Evolutionary conservation across 306 rosid species (phyloP).

Genomic region (Quercus mongolica): DNA sequence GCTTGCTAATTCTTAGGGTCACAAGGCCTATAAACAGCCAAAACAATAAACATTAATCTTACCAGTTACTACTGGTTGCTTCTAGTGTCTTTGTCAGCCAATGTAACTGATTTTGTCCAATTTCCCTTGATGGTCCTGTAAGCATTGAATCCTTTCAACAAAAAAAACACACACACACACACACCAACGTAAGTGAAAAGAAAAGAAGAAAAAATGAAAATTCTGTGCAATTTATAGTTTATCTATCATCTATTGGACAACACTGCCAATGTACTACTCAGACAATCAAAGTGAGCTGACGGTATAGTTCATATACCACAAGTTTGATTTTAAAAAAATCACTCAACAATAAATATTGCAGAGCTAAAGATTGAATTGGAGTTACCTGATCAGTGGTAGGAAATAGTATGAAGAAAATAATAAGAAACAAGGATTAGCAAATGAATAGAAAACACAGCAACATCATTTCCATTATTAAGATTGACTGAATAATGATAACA

Average conservation of each 20-base stretch:
- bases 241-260: background rate
- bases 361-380: background rate
- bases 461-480: background rate
- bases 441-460: background rate
- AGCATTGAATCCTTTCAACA: conserved; percentile 24
- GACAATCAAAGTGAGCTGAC: background rate
- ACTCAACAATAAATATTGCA: background rate
- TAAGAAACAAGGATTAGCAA: background rate
- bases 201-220: background rate
- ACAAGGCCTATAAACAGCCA: background rate
- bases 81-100: conserved; percentile 47
- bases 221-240: background rate
- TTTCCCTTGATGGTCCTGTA: conserved; percentile 19
- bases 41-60: conserved; percentile 2
- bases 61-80: conserved; percentile 49
- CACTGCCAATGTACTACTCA: background rate
- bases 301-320: background rate
- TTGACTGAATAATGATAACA: background rate
- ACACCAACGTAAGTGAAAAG: conserved; percentile 4
- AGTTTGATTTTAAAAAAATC: background rate
- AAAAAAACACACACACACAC: background rate
- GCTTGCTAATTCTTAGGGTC: background rate
- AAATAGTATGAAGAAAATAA: background rate
- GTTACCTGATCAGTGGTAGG: background rate
- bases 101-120: conserved; percentile 29